Evolutionary conservation across 2,329 filamentous ascomycete genomes (phyloP).

Genomic region (Diaporthe citriasiana): DNA sequence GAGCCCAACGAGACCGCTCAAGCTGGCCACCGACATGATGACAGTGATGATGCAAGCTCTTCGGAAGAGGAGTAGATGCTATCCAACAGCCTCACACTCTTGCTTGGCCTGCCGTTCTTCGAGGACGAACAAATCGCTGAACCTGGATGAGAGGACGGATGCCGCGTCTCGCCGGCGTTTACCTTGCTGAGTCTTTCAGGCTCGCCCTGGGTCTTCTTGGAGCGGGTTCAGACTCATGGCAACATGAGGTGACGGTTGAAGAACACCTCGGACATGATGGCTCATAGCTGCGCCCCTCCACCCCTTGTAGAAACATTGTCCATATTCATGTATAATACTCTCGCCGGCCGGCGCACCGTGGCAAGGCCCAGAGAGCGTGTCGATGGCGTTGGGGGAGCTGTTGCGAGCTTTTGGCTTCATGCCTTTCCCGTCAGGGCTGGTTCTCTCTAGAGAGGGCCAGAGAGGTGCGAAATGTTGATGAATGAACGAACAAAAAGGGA

Average conservation of each 20-base stretch:
- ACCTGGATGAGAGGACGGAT: neutral
- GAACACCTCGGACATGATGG: neutral
- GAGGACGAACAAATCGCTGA: neutral
- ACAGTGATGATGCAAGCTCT: constrained; percentile 69
- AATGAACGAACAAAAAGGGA: constrained; percentile 29
- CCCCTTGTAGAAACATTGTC: constrained; percentile 21
- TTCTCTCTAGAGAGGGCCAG: neutral
- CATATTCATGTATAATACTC: constrained; percentile 32
- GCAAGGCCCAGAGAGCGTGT: neutral
- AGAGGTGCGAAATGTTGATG: constrained; percentile 14
- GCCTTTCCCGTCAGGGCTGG: too few relatives aligned
- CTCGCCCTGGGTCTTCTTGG: neutral
- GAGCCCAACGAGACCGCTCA: constrained; percentile 51
- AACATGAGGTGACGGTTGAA: neutral
- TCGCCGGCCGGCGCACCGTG: constrained; percentile 5
- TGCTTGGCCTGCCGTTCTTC: neutral
- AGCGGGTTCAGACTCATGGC: neutral
- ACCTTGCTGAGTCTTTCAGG: neutral
- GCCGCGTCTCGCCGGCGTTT: neutral
- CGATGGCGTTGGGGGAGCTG: constrained; percentile 6
- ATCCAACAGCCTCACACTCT: neutral
- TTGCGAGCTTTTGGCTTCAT: neutral
- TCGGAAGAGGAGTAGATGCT: constrained; percentile 57
- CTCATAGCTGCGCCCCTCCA: constrained; percentile 1
- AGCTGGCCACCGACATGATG: constrained; percentile 44